A percentile compares a stretch with the other conserved stretches of the same genome.
Conservation (phyloP, 2,329 filamentous ascomycete species). For the Fusarium buxicola region DNA sequence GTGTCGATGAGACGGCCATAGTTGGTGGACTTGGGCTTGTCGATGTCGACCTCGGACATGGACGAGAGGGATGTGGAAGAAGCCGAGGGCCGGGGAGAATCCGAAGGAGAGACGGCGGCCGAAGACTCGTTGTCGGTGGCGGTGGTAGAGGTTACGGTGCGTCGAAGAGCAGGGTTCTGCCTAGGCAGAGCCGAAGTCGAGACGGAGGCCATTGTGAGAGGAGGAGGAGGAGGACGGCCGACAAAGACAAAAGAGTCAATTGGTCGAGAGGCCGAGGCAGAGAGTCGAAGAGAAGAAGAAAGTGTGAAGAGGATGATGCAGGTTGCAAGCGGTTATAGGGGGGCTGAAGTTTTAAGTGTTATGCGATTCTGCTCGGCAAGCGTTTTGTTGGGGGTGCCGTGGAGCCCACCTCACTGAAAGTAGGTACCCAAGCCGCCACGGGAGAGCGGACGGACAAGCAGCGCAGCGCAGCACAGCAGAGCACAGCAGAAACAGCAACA, state of each 20-base stretch:
- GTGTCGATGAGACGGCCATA: constrained; percentile 84
- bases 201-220: constrained; percentile 59
- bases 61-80: constrained; percentile 96
- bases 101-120: constrained; percentile 66
- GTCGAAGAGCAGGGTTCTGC: constrained; percentile 59
- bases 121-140: constrained; percentile 66
- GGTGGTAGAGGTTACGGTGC: constrained; percentile 61
- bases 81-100: constrained; percentile 71
- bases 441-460: constrained; percentile 24
- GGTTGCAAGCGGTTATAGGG: constrained; percentile 22
- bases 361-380: constrained; percentile 37
- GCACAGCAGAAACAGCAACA: constrained; percentile 28
- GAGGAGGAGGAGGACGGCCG: constrained; percentile 20
- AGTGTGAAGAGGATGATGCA: constrained; percentile 2
- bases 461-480: constrained; percentile 23
- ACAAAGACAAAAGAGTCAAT: constrained; percentile 38
- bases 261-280: constrained; percentile 34
- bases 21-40: constrained; percentile 47
- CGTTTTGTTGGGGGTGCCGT: constrained; percentile 46
- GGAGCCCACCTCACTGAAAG: constrained; percentile 36
- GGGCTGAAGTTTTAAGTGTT: constrained; percentile 38
- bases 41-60: constrained; percentile 72
- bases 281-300: constrained; percentile 13
- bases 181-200: constrained; percentile 55
- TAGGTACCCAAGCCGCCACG: constrained; percentile 24